A percentile compares a stretch with the other conserved stretches of the same genome.
phyloP scores from a whole-genome alignment of 2,329 filamentous ascomycete genomes.

The Cryphonectria parasitica region DNA sequence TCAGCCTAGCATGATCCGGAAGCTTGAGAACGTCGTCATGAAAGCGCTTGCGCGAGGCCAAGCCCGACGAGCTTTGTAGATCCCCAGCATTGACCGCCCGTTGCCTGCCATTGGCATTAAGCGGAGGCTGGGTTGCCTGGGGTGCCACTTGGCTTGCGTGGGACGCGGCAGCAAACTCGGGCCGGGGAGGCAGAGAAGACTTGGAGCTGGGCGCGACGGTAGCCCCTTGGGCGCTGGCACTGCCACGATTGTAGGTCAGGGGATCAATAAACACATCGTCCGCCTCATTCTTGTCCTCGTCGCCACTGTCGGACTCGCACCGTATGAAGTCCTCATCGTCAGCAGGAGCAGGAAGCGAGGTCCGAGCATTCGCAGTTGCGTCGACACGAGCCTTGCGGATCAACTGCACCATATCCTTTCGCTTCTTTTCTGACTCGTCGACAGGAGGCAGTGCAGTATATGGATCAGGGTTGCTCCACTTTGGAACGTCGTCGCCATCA shows the following conservation, averaged over 20 bases:
- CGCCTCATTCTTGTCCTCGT: conserved; percentile 37
- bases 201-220: conserved; percentile 16
- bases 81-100: conserved; percentile 31
- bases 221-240: conserved; percentile 3
- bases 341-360: conserved; percentile 45
- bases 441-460: conserved; percentile 86
- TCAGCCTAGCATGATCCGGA: conserved; percentile 55
- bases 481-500: conserved; percentile 59
- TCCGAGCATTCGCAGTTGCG: conserved; percentile 46
- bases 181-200: not conserved
- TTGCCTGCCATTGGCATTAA: conserved; percentile 9
- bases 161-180: conserved; percentile 3
- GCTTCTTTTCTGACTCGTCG: conserved; percentile 68
- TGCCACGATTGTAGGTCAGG: conserved; percentile 24
- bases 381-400: conserved; percentile 87
- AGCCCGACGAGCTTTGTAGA: conserved; percentile 44
- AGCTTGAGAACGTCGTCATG: conserved; percentile 69
- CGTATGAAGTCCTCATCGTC: conserved; percentile 87
- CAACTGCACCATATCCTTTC: conserved; percentile 84
- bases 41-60: conserved; percentile 76
- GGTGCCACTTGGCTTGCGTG: conserved; percentile 13
- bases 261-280: conserved; percentile 29
- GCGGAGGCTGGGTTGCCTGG: not conserved
- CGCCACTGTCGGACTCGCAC: conserved; percentile 68
- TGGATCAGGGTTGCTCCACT: conserved; percentile 95